Base-by-base conservation (phyloP, 805 yeast genomes). In the Candida vartiovaarae region DNA sequence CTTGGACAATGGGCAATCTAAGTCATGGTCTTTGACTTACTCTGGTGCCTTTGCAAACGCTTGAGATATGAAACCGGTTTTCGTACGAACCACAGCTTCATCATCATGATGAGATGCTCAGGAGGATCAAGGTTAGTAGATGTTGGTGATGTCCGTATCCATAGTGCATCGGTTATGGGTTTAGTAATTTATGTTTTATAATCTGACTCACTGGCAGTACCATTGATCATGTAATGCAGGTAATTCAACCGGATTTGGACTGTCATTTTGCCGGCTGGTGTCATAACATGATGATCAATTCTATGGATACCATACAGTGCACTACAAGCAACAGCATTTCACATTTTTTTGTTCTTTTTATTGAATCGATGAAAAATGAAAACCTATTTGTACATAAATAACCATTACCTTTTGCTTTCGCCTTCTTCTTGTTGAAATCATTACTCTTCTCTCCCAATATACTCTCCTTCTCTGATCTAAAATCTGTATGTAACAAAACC, bases 1-100 rank as follows among this genome's bases (percentile, higher is more conserved):
- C 50, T 74, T 90, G 39, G 97, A 90, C 56, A 76, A 77, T 45
- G 97, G 97, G 3, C 91, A 88, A 72, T 80, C 91, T 27, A 67
- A 80, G 49, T 83, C 96, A 0, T 89, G 96, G 95, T 81, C 90
- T 9, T 67, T 89, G 49, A 80, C 95, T 0, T 85, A 76, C 51
- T 71, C 86, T 38, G 95, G 82, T 32, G 62, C 60, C 2, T 57
- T 57, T 42, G 51, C 57, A 9, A 45, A 42, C 33, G 45, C 40
- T 33, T 50, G 36, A 44, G 20, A 11, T 6, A 11, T 9, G 25
- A 34, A 26, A 3, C 8, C 7, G 23, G n/a, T 5, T 15, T 15
- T 15, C 20, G 20, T 15, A 15, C 20, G 20, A 15, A 15, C 20
- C 20, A 15, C 20, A 15, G 20, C 20, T 15, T 15, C 20, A 15